phyloP scores from a whole-genome alignment of 2,329 filamentous ascomycete species.

The Talaromyces verruculosus region DNA sequence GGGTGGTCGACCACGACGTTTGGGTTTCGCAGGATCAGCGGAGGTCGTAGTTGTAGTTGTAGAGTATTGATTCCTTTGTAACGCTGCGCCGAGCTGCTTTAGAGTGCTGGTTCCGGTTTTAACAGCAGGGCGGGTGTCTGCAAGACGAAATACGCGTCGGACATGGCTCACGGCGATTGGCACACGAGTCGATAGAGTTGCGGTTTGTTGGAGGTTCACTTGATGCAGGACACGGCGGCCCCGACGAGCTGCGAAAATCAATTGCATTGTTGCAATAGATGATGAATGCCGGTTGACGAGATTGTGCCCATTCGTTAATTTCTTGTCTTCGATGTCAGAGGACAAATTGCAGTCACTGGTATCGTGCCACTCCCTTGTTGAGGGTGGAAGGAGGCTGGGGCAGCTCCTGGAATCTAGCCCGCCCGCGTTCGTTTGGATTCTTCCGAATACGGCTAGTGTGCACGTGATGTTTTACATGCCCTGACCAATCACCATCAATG shows the following conservation, averaged over 20 bases:
- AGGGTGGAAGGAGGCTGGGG: constrained; percentile 18
- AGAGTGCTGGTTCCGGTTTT: constrained; percentile 21
- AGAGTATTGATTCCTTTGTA: constrained; percentile 30
- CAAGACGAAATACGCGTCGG: constrained; percentile 29
- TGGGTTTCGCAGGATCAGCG: constrained; percentile 31
- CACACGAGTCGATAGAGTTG: constrained; percentile 31
- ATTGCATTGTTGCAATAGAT: constrained; percentile 31
- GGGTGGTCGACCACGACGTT: constrained; percentile 28
- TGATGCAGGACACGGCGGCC: constrained; percentile 34
- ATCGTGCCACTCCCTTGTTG: constrained; percentile 11
- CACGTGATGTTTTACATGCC: constrained; percentile 7
- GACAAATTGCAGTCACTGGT: neutral
- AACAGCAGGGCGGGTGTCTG: constrained; percentile 22
- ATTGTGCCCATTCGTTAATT: neutral
- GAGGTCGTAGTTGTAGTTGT: constrained; percentile 29
- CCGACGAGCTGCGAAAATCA: constrained; percentile 32
- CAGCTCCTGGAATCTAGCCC: neutral
- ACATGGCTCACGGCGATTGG: constrained; percentile 31
- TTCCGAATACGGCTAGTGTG: constrained; percentile 19
- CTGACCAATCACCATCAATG: neutral
- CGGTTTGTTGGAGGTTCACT: constrained; percentile 29
- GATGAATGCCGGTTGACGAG: no score
- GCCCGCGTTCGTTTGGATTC: constrained; percentile 21
- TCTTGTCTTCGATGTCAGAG: neutral
- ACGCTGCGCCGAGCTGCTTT: constrained; percentile 5